These are phyloP conservation scores for Hyaloscypha variabilis DNA, from an alignment of 495 filamentous ascomycete species.

Conservation along the genomic window DNA sequence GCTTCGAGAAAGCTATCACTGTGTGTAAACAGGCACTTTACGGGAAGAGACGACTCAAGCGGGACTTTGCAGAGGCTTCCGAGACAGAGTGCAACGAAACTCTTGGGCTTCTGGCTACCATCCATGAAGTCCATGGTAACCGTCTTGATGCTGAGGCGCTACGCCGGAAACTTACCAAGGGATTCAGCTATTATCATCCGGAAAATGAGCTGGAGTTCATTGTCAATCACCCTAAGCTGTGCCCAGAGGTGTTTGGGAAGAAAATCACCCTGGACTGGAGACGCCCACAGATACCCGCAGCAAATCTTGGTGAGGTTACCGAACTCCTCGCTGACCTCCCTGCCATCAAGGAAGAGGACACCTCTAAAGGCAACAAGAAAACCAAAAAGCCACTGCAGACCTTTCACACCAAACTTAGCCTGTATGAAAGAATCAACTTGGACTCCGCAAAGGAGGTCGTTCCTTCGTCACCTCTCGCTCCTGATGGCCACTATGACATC, in stretches of 20 bases:
- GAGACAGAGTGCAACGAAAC: not conserved
- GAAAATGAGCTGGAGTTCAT: not conserved
- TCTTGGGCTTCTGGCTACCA: not conserved
- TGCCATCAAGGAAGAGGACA: not conserved
- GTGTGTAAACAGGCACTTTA: slow-evolving; percentile 3
- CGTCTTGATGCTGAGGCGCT: not conserved
- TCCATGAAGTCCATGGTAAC: not conserved
- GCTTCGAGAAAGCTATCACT: not conserved
- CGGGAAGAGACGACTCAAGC: slow-evolving; percentile 4
- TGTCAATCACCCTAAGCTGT: not conserved
- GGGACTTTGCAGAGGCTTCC: not conserved
- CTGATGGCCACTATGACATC: too few species aligned
- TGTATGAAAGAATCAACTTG: not conserved
- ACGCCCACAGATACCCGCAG: not conserved
- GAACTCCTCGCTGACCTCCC: not conserved
- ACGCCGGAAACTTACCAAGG: not conserved
- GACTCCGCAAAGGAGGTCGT: slow-evolving; percentile 1
- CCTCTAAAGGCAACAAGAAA: not conserved
- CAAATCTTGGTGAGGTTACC: not conserved
- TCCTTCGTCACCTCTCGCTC: not conserved
- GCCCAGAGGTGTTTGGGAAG: not conserved
- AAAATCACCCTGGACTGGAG: slow-evolving; percentile 3
- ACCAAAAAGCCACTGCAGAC: slow-evolving; percentile 4
- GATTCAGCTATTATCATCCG: not conserved
- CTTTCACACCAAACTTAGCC: not conserved